phyloP scores from a whole-genome alignment of 2,329 filamentous ascomycete species.

The Blastomyces parvus region DNA sequence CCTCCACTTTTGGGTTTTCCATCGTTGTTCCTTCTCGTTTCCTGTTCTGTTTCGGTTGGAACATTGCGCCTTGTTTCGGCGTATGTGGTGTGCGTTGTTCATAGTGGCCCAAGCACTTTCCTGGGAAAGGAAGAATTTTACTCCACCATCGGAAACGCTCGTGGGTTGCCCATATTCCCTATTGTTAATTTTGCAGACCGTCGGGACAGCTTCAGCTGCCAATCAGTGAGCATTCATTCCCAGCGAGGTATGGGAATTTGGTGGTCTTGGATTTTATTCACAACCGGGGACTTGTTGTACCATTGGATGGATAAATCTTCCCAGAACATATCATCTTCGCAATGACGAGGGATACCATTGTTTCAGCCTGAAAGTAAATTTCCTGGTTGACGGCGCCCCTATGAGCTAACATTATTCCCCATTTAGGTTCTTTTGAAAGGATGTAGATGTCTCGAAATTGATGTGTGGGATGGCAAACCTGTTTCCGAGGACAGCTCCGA shows the following conservation, averaged over 20 bases:
- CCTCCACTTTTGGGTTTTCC: not conserved
- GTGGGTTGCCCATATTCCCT: not conserved
- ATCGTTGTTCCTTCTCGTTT: not conserved
- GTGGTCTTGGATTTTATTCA: not conserved
- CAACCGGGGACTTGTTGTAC: not conserved
- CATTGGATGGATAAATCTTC: not conserved
- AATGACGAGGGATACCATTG: not conserved
- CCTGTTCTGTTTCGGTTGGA: not conserved
- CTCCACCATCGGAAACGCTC: not conserved
- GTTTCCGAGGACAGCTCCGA: constrained; percentile 32
- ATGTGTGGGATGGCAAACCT: constrained; percentile 74
- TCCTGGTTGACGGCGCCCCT: not conserved
- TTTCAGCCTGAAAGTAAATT: not conserved
- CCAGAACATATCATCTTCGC: not conserved
- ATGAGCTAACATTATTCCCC: not conserved
- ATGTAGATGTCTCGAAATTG: constrained; percentile 87
- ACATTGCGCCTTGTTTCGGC: not conserved
- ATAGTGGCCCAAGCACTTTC: not conserved
- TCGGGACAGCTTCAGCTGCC: not conserved
- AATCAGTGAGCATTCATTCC: not conserved
- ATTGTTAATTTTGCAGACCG: not conserved
- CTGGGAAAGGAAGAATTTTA: not conserved
- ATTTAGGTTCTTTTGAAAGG: constrained; percentile 60
- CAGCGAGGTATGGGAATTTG: not conserved
- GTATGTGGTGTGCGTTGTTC: not conserved